Base-by-base conservation (phyloP, 805 yeast species). In the Cyberlindnera nakhonratchasimensis region DNA sequence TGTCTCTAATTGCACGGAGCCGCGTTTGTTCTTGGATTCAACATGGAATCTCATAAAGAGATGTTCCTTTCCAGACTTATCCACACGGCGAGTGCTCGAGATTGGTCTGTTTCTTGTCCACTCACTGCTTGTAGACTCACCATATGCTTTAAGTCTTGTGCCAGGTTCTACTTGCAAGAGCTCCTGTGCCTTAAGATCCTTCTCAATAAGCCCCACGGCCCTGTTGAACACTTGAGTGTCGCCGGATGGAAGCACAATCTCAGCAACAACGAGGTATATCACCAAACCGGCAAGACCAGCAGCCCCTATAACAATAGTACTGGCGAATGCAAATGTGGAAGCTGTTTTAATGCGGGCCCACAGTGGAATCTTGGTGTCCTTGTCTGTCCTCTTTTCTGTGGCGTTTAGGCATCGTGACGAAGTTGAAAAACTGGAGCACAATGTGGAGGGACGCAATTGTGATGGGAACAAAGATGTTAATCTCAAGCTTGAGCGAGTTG, bases 91-190 rank as follows among this genome's bases (percentile, higher is more conserved):
- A 19, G 74, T 65, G 12, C 93, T 78, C 37, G 80, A 78, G 30
- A 86, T 77, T 2, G 96, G 96, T 65, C 96, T 78, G 58, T 86
- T 86, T 67, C 96, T 77, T 7, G 88, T 84, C 91, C 96, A 87
- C 54, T 79, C 79, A 58, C 86, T 91, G 35, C 66, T 70, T 18
- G 74, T 70, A 7, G 71, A 62, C 52, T 85, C 95, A 35, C 96
- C 96, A 57, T 85, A 83, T 0, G 96, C 96, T 58, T 83, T 84
- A 39, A 90, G 67, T 57, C 86, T 75, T 41, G 72, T 75, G 9
- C 78, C 80, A 3, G 71, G 55, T 6, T 54, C 50, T 3, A 54
- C 16, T 14, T 75, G 74, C 29, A 90, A 67, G 23, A 80, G 61
- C 49, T 70, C 65, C 52, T 80, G 80, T 3, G 84, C 81, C 29